Base-by-base conservation (phyloP, 2,329 filamentous ascomycete genomes). In the Ampelomyces quisqualis region DNA sequence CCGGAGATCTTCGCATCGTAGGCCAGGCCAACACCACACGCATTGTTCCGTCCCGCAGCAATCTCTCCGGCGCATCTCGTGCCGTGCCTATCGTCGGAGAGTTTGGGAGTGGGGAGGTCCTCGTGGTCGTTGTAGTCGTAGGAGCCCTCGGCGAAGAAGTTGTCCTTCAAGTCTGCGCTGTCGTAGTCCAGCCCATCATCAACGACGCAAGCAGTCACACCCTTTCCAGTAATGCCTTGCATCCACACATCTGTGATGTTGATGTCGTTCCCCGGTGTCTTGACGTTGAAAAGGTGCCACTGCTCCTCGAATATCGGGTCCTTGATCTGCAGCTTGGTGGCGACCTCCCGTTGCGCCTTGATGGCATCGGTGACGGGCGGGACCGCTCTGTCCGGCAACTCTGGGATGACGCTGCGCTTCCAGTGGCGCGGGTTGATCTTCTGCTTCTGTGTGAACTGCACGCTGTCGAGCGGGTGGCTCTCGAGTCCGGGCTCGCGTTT, bases 121-220 rank as follows among this genome's bases (percentile, higher is more conserved):
- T 77, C 78, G 34, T 87, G 77, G 60, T 97, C 90, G 68, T 98
- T 98, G 74, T 95, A 98, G 70, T 98, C 93, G 71, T 86, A 96
- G 3, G 91, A 97, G 18, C 93, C 93, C 42, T 82, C 81, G 1
- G 89, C 86, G 64, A 91, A 97, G 71, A 96, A 98, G 67, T 98
- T 98, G 57, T 82, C 85, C 67, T 87, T 90, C 31, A 98, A 73
- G 65, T 98, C 93, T 18, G 88, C 79, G 73, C 90, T 97, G 71
- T 95, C 81, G 85, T 98, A 93, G 62, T 98, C 93, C 52, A 98
- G 70, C 0, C 93, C 93, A 69, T 98, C 93, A 60, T 98, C 93
- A 3, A 98, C 88, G 55, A 98, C 93, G 39, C 91, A 91, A 2
- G 95, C 89, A 1, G 88, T 95, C 13, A 86, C 80, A 47, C 91